Percentiles rank a stretch among this genome's conserved stretches.
These are phyloP conservation scores for Platismatia glauca DNA, from an alignment of 495 filamentous ascomycete species.

Conservation along the genomic window DNA sequence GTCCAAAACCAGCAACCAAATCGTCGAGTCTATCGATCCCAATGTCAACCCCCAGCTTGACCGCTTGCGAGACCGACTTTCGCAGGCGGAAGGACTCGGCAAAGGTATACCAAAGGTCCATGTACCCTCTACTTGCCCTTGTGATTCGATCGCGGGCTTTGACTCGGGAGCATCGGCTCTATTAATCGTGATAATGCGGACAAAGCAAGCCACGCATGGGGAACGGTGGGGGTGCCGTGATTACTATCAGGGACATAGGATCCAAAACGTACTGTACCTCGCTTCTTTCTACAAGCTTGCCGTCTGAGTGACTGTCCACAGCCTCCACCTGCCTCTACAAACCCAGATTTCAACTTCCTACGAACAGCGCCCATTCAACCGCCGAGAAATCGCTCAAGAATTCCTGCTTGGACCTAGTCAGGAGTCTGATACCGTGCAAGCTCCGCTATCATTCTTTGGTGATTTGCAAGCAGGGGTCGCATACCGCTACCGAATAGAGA, in stretches of 20 bases:
- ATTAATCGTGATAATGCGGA: neutral
- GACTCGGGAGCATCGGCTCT: too few species aligned
- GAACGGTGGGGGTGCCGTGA: neutral
- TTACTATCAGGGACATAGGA: neutral
- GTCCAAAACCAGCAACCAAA: neutral
- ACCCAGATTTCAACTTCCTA: neutral
- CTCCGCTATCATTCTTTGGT: neutral
- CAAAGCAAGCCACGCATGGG: neutral
- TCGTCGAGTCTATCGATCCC: neutral
- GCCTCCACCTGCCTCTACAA: neutral
- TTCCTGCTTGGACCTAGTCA: neutral
- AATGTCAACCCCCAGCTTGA: neutral
- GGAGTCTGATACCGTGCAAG: neutral
- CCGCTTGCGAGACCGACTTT: neutral
- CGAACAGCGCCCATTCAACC: neutral
- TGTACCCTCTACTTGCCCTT: neutral
- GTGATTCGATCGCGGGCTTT: neutral
- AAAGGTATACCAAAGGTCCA: neutral
- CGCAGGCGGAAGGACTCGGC: neutral
- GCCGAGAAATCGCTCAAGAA: neutral
- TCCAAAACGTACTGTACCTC: neutral
- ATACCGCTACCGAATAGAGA: neutral
- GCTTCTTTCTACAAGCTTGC: neutral
- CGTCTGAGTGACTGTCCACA: neutral
- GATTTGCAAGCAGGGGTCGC: neutral